Base-by-base conservation (phyloP, 805 yeast species). In the Priceomyces haplophilus region DNA sequence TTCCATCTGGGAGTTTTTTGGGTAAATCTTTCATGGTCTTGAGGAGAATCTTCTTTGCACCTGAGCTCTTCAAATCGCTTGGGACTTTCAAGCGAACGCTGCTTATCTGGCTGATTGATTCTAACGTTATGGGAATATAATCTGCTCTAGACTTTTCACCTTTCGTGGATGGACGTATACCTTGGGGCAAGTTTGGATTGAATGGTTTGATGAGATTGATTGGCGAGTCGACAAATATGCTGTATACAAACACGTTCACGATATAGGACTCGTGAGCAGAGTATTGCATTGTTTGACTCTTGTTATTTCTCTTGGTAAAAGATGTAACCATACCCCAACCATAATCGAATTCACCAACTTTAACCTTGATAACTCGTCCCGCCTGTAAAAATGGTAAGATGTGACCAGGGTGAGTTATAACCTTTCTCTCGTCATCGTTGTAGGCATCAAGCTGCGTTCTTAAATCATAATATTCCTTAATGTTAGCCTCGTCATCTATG, bases 251-350 rank as follows among this genome's bases (percentile, higher is more conserved):
- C 8, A 89, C 97, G 49, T 83, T 86, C 8, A 90, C 90, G 47
- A 93, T 72, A 60, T 88, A 91, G 0, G 95, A 80, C 59, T 93
- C 96, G 61, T 91, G 97, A 52, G 90, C 97, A 13, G 83, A 73
- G 60, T 69, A 88, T 42, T 78, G 80, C 8, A 75, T 54, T 17
- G 79, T 77, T 50, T 77, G 74, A 58, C 85, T 75, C 55, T 80
- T 84, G 55, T 71, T 78, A 37, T 67, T 64, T 59, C 98, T 76
- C 63, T 88, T 90, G 33, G 78, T 72, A 53, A 83, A 86, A 37
- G 81, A 79, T 8, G 86, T 80, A 10, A 90, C 93, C 58, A 87
- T 85, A 44, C 91, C 97, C 99, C 99, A 93, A n/a, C 97, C 97
- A 60, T 89, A 95, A 47, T 88, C 85, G 37, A 76, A 64, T 5